These are phyloP conservation scores for Zostera marina DNA, from an alignment of 116 monocot species.

Conservation along the genomic window DNA sequence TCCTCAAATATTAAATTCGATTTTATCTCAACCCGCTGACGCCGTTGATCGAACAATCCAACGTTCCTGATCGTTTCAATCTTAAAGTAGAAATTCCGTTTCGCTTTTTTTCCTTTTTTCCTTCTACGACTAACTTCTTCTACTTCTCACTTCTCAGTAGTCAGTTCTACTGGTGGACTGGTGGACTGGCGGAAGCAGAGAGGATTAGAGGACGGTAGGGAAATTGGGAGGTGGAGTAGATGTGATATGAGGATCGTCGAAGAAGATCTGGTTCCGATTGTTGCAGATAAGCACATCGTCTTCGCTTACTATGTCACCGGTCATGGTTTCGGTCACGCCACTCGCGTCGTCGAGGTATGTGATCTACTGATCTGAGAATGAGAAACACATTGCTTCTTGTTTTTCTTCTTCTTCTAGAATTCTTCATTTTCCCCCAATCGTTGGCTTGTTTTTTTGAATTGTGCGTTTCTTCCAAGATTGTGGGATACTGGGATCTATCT, in stretches of 20 bases:
- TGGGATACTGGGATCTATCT: not conserved
- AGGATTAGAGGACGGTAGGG: not conserved
- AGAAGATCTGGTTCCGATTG: slow-evolving; percentile 3
- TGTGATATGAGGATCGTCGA: slow-evolving; percentile 2
- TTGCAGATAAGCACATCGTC: slow-evolving; percentile 18
- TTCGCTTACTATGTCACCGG: slow-evolving; percentile 87
- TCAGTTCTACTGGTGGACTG: no score
- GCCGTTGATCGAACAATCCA: no score
- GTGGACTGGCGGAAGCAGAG: not conserved
- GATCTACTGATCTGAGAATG: no score
- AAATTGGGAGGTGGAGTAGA: not conserved
- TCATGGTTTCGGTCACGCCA: slow-evolving; percentile 91
- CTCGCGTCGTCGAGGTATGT: slow-evolving; percentile 78
- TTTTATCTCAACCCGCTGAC: no score
- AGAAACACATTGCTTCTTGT: not conserved
- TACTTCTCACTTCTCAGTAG: no score
- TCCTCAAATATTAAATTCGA: no score
- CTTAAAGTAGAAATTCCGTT: not conserved
- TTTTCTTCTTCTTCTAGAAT: not conserved
- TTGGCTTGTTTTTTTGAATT: not conserved
- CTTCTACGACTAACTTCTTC: not conserved
- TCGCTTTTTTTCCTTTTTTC: not conserved
- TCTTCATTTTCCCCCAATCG: not conserved
- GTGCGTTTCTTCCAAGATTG: not conserved
- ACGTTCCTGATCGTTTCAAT: no score